Percentiles rank a stretch among this genome's conserved stretches.
Conservation (phyloP, 2,329 filamentous ascomycete species). For the Diplodia seriata region DNA sequence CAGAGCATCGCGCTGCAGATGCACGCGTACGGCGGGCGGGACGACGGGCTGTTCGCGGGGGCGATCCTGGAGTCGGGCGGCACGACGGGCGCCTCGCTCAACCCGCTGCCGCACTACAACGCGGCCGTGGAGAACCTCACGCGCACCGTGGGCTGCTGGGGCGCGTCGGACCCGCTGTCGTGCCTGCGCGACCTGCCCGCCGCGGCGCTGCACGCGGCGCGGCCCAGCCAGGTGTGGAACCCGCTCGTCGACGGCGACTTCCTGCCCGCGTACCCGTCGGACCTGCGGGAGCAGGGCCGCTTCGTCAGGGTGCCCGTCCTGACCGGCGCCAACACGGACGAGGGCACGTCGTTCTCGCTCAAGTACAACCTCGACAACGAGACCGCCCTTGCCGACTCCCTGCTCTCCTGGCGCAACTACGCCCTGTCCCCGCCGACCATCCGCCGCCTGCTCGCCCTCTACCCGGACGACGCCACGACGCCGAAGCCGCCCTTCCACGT, state of each 20-base stretch:
- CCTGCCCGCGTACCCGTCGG: conserved; percentile 37
- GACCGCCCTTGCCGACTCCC: conserved; percentile 56
- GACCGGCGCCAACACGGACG: conserved; percentile 69
- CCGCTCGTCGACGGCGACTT: conserved; percentile 41
- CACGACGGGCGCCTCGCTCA: conserved; percentile 43
- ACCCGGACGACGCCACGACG: conserved; percentile 40
- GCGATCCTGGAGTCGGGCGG: conserved; percentile 51
- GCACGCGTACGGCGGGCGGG: conserved; percentile 50
- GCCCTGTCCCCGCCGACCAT: conserved; percentile 45
- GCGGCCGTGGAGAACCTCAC: conserved; percentile 28
- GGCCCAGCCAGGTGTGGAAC: conserved; percentile 35
- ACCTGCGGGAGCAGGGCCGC: conserved; percentile 51
- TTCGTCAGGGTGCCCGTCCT: conserved; percentile 70
- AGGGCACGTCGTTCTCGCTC: conserved; percentile 65
- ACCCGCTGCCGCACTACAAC: conserved; percentile 45
- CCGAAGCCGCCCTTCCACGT: conserved; percentile 31
- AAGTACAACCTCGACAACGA: conserved; percentile 60
- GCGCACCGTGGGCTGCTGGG: conserved; percentile 22
- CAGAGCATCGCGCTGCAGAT: conserved; percentile 47
- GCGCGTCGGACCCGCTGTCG: conserved; percentile 43
- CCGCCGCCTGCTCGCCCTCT: conserved; percentile 42
- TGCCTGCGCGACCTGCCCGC: conserved; percentile 41
- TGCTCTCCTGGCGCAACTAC: conserved; percentile 45
- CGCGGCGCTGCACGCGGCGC: conserved; percentile 39
- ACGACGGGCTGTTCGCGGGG: conserved; percentile 51